Conservation (phyloP, 805 yeast species). For the Candida succiphila region DNA sequence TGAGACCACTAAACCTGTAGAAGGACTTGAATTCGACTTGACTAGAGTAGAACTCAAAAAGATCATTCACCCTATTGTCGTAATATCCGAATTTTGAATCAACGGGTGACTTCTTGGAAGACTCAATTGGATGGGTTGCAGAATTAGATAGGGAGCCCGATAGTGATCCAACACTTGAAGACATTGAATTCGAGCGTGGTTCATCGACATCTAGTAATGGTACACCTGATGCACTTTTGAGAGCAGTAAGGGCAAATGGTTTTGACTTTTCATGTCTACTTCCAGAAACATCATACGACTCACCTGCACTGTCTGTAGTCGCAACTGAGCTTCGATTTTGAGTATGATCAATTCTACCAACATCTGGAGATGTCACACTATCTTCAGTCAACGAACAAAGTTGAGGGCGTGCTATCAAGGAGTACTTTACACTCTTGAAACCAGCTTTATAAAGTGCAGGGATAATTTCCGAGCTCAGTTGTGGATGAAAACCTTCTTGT, state of each 20-base stretch:
- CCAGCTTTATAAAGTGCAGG: slow-evolving; percentile 14
- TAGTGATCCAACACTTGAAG: neutral
- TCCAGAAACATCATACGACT: neutral
- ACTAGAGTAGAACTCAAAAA: slow-evolving; percentile 21
- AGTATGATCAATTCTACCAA: neutral
- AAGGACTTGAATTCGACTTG: slow-evolving; percentile 17
- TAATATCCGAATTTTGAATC: slow-evolving; percentile 8
- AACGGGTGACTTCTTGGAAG: neutral
- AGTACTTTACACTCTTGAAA: slow-evolving; percentile 14
- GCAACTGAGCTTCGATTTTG: too few species aligned
- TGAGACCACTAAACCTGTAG: slow-evolving; percentile 6
- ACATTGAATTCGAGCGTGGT: neutral
- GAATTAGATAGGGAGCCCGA: neutral
- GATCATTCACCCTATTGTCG: slow-evolving; percentile 18
- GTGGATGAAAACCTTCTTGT: slow-evolving; percentile 7
- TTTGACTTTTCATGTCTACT: neutral
- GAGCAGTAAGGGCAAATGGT: neutral
- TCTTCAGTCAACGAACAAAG: slow-evolving; percentile 9
- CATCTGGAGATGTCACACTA: neutral
- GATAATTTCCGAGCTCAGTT: slow-evolving; percentile 11
- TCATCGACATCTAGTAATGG: too few species aligned
- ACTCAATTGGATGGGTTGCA: neutral
- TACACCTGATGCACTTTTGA: neutral
- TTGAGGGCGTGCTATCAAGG: slow-evolving; percentile 18
- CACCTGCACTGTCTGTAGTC: neutral